These are phyloP conservation scores for Globisporangium cederbergense DNA, from an alignment of 352 stramenopile genomes.

Conservation along the genomic window DNA sequence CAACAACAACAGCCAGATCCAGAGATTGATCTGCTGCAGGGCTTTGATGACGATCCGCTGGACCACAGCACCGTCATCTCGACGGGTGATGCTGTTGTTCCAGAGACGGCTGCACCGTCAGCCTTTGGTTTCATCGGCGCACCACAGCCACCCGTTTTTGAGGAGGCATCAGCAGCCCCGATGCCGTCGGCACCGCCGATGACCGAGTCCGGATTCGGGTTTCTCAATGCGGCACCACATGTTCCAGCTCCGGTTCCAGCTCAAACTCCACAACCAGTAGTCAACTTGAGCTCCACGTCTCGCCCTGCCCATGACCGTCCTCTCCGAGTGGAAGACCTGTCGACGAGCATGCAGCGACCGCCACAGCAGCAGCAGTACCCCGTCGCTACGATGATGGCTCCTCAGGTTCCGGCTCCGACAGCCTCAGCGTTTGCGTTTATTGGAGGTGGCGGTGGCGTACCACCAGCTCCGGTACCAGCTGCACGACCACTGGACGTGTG, in stretches of 20 bases:
- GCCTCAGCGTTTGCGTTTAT: constrained; percentile 60
- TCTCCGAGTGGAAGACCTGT: constrained; percentile 15
- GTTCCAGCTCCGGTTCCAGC: constrained; percentile 15
- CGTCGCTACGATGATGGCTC: constrained; percentile 11
- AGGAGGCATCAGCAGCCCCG: constrained; percentile 1
- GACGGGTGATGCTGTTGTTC: background rate
- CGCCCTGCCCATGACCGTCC: constrained; percentile 15
- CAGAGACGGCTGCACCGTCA: constrained; percentile 16
- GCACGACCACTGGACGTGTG: constrained; percentile 46
- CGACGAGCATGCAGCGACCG: constrained; percentile 11
- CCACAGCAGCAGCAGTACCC: constrained; percentile 10
- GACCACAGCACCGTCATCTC: constrained; percentile 2
- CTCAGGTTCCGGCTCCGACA: constrained; percentile 1
- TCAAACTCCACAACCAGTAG: background rate
- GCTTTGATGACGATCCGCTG: constrained; percentile 13
- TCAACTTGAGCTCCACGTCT: constrained; percentile 14
- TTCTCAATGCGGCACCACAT: constrained; percentile 25
- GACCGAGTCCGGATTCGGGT: constrained; percentile 33
- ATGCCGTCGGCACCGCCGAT: constrained; percentile 25
- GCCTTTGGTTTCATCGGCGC: constrained; percentile 37
- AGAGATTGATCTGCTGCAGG: constrained; percentile 17
- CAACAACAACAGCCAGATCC: constrained; percentile 6
- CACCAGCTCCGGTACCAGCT: constrained; percentile 16
- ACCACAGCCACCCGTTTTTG: constrained; percentile 6
- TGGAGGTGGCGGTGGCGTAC: constrained; percentile 9